These are phyloP conservation scores for Elsinoe batatas DNA, from an alignment of 2,329 filamentous ascomycete species.

Conservation along the genomic window DNA sequence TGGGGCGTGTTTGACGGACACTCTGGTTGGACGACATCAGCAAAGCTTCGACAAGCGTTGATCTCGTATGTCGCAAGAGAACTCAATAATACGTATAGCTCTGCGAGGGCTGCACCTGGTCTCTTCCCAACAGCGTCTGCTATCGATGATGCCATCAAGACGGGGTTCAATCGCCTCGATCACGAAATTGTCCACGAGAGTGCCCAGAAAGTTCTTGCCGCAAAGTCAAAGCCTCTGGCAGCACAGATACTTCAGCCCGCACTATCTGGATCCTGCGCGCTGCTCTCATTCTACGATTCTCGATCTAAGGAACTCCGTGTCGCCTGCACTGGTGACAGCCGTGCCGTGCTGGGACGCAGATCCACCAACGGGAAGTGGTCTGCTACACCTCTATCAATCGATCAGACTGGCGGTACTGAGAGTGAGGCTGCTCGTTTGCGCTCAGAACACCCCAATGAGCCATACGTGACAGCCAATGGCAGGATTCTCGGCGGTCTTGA, in stretches of 20 bases:
- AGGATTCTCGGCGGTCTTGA: slow-evolving; percentile 87
- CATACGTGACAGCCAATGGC: slow-evolving; percentile 76
- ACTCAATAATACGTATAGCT: slow-evolving; percentile 83
- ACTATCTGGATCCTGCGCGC: slow-evolving; percentile 89
- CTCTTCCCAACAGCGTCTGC: slow-evolving; percentile 64
- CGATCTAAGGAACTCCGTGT: slow-evolving; percentile 79
- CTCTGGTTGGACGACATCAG: slow-evolving; percentile 96
- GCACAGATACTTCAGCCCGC: slow-evolving; percentile 88
- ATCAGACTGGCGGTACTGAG: slow-evolving; percentile 85
- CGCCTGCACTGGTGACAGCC: slow-evolving; percentile 91
- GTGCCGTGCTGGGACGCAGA: slow-evolving; percentile 79
- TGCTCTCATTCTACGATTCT: slow-evolving; percentile 93
- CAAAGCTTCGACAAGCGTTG: slow-evolving; percentile 82
- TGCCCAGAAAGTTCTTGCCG: slow-evolving; percentile 81
- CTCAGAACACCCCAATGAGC: slow-evolving; percentile 79
- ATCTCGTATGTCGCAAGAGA: slow-evolving; percentile 90
- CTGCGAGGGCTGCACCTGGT: slow-evolving; percentile 49
- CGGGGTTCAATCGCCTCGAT: slow-evolving; percentile 78
- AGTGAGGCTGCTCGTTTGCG: slow-evolving; percentile 76
- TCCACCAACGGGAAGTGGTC: slow-evolving; percentile 78
- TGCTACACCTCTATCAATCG: slow-evolving; percentile 77
- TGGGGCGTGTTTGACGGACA: slow-evolving; percentile 99
- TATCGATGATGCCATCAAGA: slow-evolving; percentile 85
- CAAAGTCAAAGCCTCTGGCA: slow-evolving; percentile 79
- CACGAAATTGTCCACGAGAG: slow-evolving; percentile 91